A percentile compares a stretch with the other conserved stretches of the same genome.
phyloP scores from a whole-genome alignment of 1,284 basidiomycete genomes.

The Pholiota adiposa region DNA sequence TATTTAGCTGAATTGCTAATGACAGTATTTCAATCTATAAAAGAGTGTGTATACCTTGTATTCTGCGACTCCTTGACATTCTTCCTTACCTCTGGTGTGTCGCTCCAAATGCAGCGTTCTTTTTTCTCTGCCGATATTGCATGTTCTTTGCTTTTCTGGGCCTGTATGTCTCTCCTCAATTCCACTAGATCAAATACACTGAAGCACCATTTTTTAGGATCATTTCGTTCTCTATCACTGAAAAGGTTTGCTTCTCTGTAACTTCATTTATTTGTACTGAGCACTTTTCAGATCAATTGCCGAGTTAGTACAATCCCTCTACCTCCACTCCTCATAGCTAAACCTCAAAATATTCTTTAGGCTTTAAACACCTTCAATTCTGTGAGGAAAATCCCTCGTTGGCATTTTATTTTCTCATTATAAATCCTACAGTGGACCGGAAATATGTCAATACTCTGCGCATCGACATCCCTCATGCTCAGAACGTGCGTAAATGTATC shows the following conservation, averaged over 20 bases:
- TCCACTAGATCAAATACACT: background rate
- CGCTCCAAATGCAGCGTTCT: slow-evolving; percentile 50
- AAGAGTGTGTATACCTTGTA: slow-evolving; percentile 23
- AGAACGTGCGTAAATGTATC: slow-evolving; percentile 53
- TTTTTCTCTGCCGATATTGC: slow-evolving; percentile 72
- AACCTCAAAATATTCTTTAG: slow-evolving; percentile 37
- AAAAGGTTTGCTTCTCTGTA: slow-evolving; percentile 39
- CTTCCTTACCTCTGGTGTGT: background rate
- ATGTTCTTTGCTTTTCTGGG: slow-evolving; percentile 65
- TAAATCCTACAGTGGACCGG: slow-evolving; percentile 53
- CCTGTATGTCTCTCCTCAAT: slow-evolving; percentile 43
- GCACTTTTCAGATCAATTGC: slow-evolving; percentile 58
- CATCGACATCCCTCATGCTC: slow-evolving; percentile 72
- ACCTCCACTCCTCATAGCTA: background rate
- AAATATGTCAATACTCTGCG: slow-evolving; percentile 65
- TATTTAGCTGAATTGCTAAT: background rate
- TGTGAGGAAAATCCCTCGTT: slow-evolving; percentile 37
- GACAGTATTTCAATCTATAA: too few relatives aligned
- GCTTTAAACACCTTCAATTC: slow-evolving; percentile 72
- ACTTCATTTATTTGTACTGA: slow-evolving; percentile 2
- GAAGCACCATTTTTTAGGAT: slow-evolving; percentile 42
- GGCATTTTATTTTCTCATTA: slow-evolving; percentile 1
- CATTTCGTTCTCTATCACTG: slow-evolving; percentile 55
- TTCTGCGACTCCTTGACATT: background rate
- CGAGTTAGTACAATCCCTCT: slow-evolving; percentile 41